Evolutionary conservation across 768 basidiomycete species (phyloP), one percentile per base, ranked within the genome.

Genomic region (Neoboletus subvelutipes): DNA sequence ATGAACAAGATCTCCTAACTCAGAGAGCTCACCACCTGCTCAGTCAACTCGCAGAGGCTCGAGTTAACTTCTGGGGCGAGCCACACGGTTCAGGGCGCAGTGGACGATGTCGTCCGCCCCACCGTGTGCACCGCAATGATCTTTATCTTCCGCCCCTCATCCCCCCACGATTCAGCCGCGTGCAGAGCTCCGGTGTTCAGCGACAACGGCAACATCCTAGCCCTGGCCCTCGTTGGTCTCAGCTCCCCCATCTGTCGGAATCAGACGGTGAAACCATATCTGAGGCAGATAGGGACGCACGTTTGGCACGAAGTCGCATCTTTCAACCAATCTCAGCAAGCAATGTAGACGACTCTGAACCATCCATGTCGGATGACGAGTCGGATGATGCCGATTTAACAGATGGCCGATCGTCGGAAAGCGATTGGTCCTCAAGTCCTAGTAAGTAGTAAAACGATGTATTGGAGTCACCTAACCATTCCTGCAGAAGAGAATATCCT

Each of bases 311-410:
- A 69, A 82, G 81, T 8, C 83, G 87, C 24, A 76, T 82, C 12
- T 68, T 78, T 5, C 79, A 72, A 45, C 73, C 74, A 12, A 59
- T 67, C 20, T 33, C 46, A 18, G 43, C 52, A 45, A 28, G 37
- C 26, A 45, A 54, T 33, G 42, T 54, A 20, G 68, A 78, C 26
- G 80, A 81, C 8, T 81, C 78, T 20, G 75, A 85, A 47, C 74
- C 73, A 18, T 78, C 76, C 52, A 77, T 85, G 64, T 83, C 82
- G 10, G 87, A 84, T 49, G 90, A 92, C 60, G 91, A 93, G 70
- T 92, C 91, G 3, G 92, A 92, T 61, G 75, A 89, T 60, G 84
- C 83, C 24, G 87, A 87, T 64, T 66, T 88, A 48, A 87, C 84
- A 2, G 86, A 87, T 46, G 74, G 70, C 8, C 61, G 56, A 46